Conservation (phyloP, 164 flowering plant genomes). For the Macadamia tetraphylla region DNA sequence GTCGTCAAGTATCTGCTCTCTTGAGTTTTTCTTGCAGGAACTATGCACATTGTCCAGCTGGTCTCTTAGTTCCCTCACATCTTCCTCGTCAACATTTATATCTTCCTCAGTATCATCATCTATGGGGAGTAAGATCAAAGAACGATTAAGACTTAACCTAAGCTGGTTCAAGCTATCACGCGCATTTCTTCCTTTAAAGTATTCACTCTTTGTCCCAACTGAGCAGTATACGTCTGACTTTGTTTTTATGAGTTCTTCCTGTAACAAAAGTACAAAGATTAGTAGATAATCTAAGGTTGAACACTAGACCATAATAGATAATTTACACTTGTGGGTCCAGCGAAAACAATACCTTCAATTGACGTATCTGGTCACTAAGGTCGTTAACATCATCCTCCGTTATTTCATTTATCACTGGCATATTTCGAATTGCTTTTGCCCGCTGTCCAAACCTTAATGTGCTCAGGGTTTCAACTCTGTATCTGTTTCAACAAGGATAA, state of each 20-base stretch:
- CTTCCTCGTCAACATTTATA: constrained; percentile 46
- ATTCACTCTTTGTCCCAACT: constrained; percentile 28
- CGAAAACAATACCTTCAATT: constrained; percentile 56
- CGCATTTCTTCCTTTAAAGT: constrained; percentile 43
- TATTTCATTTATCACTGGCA: constrained; percentile 88
- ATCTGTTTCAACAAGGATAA: constrained; percentile 37
- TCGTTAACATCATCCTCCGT: constrained; percentile 90
- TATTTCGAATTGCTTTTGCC: constrained; percentile 55
- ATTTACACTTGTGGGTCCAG: not conserved
- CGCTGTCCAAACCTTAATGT: constrained; percentile 81
- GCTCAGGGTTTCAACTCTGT: constrained; percentile 60
- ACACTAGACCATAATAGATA: not conserved
- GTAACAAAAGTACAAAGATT: constrained; percentile 16
- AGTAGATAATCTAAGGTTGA: not conserved
- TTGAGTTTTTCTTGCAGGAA: constrained; percentile 33
- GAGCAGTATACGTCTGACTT: constrained; percentile 43
- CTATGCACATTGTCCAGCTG: constrained; percentile 48
- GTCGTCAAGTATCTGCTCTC: constrained; percentile 21
- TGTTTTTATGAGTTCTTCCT: constrained; percentile 92
- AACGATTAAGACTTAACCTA: constrained; percentile 87
- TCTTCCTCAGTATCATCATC: constrained; percentile 56
- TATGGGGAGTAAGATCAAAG: constrained; percentile 57
- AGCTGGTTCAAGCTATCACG: constrained; percentile 86
- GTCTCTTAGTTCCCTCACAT: constrained; percentile 51
- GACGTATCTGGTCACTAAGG: constrained; percentile 90